Evolutionary conservation across 768 basidiomycete species (phyloP).

Genomic region (Psilocybe azurescens): DNA sequence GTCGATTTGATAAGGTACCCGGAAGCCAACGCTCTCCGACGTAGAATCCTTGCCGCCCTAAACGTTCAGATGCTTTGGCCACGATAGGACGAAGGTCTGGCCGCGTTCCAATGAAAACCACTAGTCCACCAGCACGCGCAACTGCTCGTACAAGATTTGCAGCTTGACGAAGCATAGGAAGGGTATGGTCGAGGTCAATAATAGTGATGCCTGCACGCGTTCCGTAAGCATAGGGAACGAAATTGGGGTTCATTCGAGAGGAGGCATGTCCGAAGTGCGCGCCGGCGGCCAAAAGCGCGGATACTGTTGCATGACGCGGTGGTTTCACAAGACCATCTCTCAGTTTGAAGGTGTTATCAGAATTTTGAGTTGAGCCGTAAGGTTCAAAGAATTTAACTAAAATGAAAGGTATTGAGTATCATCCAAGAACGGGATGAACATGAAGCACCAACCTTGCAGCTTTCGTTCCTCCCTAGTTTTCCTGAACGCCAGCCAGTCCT

Average conservation of each 20-base stretch:
- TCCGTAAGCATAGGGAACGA: slow-evolving; percentile 92
- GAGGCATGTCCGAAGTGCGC: slow-evolving; percentile 93
- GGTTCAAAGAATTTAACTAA: slow-evolving; percentile 66
- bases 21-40: slow-evolving; percentile 92
- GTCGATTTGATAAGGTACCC: slow-evolving; percentile 91
- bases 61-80: slow-evolving; percentile 76
- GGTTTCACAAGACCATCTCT: slow-evolving; percentile 74
- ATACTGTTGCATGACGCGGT: slow-evolving; percentile 74
- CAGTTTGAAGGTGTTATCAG: slow-evolving; percentile 73
- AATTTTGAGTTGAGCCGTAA: slow-evolving; percentile 80
- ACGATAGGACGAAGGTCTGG: slow-evolving; percentile 78
- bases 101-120: slow-evolving; percentile 91
- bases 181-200: slow-evolving; percentile 94
- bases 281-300: slow-evolving; percentile 89
- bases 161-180: slow-evolving; percentile 90
- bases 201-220: slow-evolving; percentile 87
- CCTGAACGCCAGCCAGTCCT: slow-evolving; percentile 74
- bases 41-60: slow-evolving; percentile 83
- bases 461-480: slow-evolving; percentile 56
- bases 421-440: background rate
- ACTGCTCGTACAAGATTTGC: slow-evolving; percentile 86
- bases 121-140: slow-evolving; percentile 78
- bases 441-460: slow-evolving; percentile 45
- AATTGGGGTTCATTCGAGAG: slow-evolving; percentile 86
- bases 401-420: slow-evolving; percentile 19